phyloP scores from a whole-genome alignment of 306 rosid species.

The Glycyrrhiza uralensis region DNA sequence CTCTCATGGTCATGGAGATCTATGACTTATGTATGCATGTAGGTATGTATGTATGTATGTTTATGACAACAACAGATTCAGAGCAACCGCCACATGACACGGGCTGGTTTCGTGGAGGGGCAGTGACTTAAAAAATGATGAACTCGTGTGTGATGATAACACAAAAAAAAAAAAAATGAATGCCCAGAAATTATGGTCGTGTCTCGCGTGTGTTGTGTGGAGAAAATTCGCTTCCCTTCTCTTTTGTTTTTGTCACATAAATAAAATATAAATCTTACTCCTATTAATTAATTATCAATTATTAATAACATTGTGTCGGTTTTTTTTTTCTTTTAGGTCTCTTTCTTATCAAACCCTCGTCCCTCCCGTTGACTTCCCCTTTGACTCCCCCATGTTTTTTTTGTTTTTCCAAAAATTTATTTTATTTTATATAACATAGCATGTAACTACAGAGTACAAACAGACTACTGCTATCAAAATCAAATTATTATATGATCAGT shows the following conservation, averaged over 20 bases:
- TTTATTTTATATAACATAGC: too few species aligned
- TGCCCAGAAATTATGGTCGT: background rate
- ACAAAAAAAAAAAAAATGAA: too few species aligned
- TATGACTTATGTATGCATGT: background rate
- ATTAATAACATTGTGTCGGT: background rate
- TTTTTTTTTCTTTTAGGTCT: background rate
- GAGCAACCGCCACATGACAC: background rate
- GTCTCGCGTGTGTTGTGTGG: constrained; percentile 33
- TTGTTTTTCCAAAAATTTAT: background rate
- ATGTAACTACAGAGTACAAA: too few species aligned
- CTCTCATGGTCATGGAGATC: constrained; percentile 19
- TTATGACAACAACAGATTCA: too few species aligned
- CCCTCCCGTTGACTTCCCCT: background rate
- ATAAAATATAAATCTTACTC: too few species aligned
- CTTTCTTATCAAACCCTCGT: background rate
- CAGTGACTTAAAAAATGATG: too few species aligned
- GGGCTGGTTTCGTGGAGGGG: constrained; percentile 25
- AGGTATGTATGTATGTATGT: background rate
- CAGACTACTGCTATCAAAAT: too few species aligned
- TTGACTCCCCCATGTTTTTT: background rate
- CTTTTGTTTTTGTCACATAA: background rate
- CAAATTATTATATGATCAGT: too few species aligned
- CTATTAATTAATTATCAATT: background rate
- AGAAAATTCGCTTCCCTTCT: constrained; percentile 4
- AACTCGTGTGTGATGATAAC: background rate